Evolutionary conservation across 2,329 filamentous ascomycete species (phyloP).

Genomic region (Didymosphaeria variabile): DNA sequence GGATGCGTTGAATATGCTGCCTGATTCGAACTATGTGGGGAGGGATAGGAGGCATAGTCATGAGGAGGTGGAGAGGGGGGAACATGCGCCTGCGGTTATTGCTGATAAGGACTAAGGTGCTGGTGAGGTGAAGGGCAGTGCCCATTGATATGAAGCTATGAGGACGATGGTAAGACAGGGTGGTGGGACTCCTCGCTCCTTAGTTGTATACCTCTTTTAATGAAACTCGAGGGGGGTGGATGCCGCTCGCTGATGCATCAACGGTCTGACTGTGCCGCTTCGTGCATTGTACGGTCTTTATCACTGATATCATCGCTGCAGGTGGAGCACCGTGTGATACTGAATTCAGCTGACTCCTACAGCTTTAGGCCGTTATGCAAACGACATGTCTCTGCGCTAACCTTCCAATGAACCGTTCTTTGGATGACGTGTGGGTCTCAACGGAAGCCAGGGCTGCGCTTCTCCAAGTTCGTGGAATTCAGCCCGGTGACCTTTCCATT

Average conservation of each 20-base stretch:
- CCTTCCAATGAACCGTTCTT: too few relatives aligned
- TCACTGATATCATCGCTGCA: neutral
- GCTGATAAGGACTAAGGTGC: neutral
- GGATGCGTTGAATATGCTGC: slow-evolving; percentile 72
- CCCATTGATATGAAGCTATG: neutral
- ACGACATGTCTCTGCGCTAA: too few relatives aligned
- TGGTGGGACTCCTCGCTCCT: neutral
- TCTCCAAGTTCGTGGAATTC: too few relatives aligned
- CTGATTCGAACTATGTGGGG: slow-evolving; percentile 46
- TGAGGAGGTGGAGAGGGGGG: slow-evolving; percentile 23
- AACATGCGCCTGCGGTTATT: neutral
- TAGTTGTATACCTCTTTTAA: neutral
- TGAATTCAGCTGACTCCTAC: too few relatives aligned
- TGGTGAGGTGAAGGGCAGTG: neutral
- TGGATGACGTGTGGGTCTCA: too few relatives aligned
- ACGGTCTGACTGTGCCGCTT: neutral
- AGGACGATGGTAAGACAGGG: too few relatives aligned
- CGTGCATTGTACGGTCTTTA: neutral
- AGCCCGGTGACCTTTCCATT: too few relatives aligned
- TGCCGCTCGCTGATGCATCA: neutral
- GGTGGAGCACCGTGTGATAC: neutral
- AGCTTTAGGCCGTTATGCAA: too few relatives aligned
- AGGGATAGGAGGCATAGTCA: slow-evolving; percentile 40
- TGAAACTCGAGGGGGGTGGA: neutral
- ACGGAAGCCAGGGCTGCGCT: too few relatives aligned